Evolutionary conservation across 2,329 filamentous ascomycete species (phyloP).

Genomic region (Microdochium nivale): DNA sequence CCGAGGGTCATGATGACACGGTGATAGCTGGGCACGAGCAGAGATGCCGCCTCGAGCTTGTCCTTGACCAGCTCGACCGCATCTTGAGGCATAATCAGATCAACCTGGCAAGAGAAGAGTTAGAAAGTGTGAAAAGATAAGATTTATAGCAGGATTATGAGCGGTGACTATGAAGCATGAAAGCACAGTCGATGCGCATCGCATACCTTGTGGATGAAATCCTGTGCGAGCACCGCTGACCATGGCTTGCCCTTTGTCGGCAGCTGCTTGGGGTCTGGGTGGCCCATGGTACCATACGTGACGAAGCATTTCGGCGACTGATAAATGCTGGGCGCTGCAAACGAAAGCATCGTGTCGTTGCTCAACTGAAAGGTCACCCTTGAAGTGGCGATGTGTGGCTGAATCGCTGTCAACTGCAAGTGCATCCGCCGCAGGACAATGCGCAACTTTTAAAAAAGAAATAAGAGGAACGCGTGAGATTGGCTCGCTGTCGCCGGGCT

Average conservation of each 20-base stretch:
- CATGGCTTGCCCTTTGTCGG: conserved; percentile 72
- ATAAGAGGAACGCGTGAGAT: neutral
- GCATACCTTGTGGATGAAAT: conserved; percentile 59
- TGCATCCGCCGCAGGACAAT: too few species aligned
- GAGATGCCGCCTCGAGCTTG: conserved; percentile 32
- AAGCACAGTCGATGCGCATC: too few species aligned
- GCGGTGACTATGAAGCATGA: too few species aligned
- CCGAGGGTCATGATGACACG: conserved; percentile 64
- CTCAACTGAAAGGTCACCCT: neutral
- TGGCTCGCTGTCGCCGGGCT: too few species aligned
- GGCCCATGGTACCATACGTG: conserved; percentile 58
- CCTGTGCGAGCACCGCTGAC: conserved; percentile 53
- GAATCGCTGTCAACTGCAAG: too few species aligned
- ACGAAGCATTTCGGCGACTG: conserved; percentile 63
- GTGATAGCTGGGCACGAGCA: conserved; percentile 43
- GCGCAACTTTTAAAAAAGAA: too few species aligned
- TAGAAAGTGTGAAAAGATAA: neutral
- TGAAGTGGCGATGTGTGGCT: neutral
- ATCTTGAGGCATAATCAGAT: conserved; percentile 65
- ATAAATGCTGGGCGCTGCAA: conserved; percentile 36
- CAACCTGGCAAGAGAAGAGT: conserved; percentile 34
- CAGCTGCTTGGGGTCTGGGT: conserved; percentile 62
- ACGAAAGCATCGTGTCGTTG: conserved; percentile 31
- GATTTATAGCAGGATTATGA: too few species aligned
- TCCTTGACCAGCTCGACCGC: conserved; percentile 44